phyloP scores from a whole-genome alignment of 2,329 filamentous ascomycete genomes.

The Paracorniculantispora psalliotae region DNA sequence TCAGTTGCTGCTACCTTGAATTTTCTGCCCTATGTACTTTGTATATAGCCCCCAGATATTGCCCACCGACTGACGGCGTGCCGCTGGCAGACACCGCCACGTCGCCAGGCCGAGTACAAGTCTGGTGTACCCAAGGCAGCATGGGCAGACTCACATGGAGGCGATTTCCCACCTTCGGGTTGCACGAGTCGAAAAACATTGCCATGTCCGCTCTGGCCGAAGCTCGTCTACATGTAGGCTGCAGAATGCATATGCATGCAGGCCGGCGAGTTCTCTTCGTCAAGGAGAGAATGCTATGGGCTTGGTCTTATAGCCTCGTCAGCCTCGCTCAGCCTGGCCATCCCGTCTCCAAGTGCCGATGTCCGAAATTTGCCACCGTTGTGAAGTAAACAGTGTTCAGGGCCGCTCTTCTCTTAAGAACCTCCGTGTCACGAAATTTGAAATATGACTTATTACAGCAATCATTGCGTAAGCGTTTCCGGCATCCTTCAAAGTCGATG shows the following conservation, averaged over 20 bases:
- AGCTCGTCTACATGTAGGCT: background rate
- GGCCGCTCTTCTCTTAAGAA: too few relatives aligned
- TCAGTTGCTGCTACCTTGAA: background rate
- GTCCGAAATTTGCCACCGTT: too few relatives aligned
- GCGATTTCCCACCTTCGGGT: background rate
- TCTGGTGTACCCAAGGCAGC: background rate
- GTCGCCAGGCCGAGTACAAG: background rate
- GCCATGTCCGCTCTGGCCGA: background rate
- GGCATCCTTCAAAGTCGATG: too few relatives aligned
- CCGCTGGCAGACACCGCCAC: background rate
- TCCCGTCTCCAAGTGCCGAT: background rate
- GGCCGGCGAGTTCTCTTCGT: background rate
- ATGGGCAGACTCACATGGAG: background rate
- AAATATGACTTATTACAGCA: too few relatives aligned
- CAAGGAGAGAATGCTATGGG: background rate
- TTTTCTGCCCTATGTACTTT: background rate
- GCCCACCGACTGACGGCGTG: background rate
- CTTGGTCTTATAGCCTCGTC: background rate
- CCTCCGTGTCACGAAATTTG: too few relatives aligned
- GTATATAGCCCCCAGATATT: background rate
- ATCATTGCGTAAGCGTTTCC: too few relatives aligned
- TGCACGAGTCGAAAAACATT: background rate
- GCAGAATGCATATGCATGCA: background rate
- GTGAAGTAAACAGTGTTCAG: too few relatives aligned
- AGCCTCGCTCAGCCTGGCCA: background rate